Percentiles rank a stretch among this genome's conserved stretches.
Conservation (phyloP, 2,329 filamentous ascomycete genomes). For the Zasmidium citrigriseum region DNA sequence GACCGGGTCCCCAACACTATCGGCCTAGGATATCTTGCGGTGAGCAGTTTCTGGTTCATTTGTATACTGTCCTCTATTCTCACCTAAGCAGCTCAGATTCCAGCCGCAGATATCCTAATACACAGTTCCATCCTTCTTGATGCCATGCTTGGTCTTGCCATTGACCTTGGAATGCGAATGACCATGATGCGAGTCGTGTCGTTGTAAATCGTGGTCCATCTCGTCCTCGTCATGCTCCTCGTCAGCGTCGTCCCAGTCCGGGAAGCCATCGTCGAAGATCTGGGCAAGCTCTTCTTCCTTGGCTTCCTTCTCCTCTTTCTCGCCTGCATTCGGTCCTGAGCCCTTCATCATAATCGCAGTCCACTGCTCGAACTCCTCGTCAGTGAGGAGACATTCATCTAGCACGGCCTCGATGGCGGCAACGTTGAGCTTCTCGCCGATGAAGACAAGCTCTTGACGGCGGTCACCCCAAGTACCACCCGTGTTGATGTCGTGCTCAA, state of each 20-base stretch:
- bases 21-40: background rate
- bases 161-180: constrained; percentile 9
- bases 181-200: constrained; percentile 21
- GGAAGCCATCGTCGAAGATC: constrained; percentile 39
- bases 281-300: constrained; percentile 45
- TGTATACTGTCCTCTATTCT: background rate
- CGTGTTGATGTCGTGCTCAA: constrained; percentile 52
- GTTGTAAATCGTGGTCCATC: constrained; percentile 25
- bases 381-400: constrained; percentile 63
- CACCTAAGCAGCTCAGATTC: background rate
- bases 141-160: constrained; percentile 22
- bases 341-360: constrained; percentile 34
- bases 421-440: constrained; percentile 65
- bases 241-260: constrained; percentile 27
- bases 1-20: background rate
- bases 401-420: constrained; percentile 54
- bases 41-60: background rate
- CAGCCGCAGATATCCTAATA: constrained; percentile 47
- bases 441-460: constrained; percentile 72
- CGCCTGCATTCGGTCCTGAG: constrained; percentile 18
- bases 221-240: constrained; percentile 21
- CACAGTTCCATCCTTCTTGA: constrained; percentile 22
- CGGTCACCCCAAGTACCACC: constrained; percentile 64
- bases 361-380: constrained; percentile 54
- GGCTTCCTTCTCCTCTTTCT: constrained; percentile 13